These are phyloP conservation scores for Chamaecyparis obtusa DNA, from an alignment of 75 land plant genomes.

Conservation along the genomic window DNA sequence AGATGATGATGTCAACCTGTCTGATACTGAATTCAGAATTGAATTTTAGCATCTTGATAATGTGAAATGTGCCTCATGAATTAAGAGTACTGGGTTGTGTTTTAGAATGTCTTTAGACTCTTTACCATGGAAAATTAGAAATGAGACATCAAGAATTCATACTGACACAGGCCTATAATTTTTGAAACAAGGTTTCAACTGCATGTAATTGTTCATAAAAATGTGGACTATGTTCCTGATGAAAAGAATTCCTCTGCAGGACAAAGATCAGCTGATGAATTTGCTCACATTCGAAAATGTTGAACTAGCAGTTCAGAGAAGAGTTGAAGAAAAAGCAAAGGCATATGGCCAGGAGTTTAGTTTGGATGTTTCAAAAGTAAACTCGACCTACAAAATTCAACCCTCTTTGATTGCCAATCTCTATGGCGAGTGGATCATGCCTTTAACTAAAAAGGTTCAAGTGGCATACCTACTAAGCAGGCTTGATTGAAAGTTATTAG, in stretches of 20 bases:
- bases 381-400: conserved; percentile 56
- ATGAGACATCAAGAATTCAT: neutral
- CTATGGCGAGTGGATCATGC: conserved; percentile 96
- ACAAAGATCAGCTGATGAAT: conserved; percentile 63
- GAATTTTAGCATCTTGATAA: neutral
- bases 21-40: neutral
- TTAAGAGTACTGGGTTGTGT: neutral
- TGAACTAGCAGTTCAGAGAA: conserved; percentile 59
- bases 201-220: neutral
- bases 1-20: neutral
- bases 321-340: conserved; percentile 84
- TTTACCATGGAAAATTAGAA: neutral
- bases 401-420: conserved; percentile 74
- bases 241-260: conserved; percentile 47
- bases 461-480: conserved; percentile 82
- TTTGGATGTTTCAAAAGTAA: conserved; percentile 16
- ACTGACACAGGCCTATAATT: neutral
- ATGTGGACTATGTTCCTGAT: neutral
- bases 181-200: neutral
- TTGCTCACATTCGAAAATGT: conserved; percentile 78
- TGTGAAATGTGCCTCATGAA: neutral
- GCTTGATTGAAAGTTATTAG: conserved; percentile 47
- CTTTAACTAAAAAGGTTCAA: conserved; percentile 92
- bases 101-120: neutral
- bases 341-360: conserved; percentile 62